Conservation (phyloP, 306 rosid species). For the Medicago ruthenica region DNA sequence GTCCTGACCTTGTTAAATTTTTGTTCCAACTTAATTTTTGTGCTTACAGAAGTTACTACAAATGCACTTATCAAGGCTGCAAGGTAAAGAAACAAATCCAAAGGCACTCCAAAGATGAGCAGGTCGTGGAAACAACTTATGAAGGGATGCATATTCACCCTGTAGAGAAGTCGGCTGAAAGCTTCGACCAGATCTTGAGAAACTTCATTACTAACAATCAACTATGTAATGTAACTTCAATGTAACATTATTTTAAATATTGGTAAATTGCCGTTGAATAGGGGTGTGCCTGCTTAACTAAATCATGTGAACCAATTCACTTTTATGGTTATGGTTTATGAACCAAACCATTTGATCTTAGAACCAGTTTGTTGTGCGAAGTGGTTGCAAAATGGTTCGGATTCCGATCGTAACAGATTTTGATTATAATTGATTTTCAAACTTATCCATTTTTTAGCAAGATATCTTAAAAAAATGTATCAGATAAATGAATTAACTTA, state of each 20-base stretch:
- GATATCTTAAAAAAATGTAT: no score
- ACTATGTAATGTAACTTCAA: conserved; percentile 19
- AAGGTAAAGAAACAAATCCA: conserved; percentile 75
- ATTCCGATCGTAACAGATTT: no score
- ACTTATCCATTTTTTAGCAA: no score
- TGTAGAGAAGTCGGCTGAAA: conserved; percentile 40
- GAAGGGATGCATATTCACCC: conserved; percentile 62
- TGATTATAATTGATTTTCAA: no score
- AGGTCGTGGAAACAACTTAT: conserved; percentile 62
- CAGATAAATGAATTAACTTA: no score
- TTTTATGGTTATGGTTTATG: background rate
- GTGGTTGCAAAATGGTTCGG: no score
- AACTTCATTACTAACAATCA: conserved; percentile 37
- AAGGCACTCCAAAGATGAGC: conserved; percentile 57
- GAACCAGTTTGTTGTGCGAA: background rate
- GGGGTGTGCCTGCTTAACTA: no score
- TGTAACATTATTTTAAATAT: background rate
- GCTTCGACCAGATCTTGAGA: conserved; percentile 53
- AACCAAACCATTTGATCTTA: background rate
- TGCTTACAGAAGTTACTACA: conserved; percentile 67
- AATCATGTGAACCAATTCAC: background rate
- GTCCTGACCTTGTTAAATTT: background rate
- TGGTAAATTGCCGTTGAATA: background rate
- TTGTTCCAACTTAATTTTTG: background rate
- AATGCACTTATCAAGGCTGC: conserved; percentile 69